phyloP scores from a whole-genome alignment of 2,329 filamentous ascomycete species.

The Microdochium paspali region DNA sequence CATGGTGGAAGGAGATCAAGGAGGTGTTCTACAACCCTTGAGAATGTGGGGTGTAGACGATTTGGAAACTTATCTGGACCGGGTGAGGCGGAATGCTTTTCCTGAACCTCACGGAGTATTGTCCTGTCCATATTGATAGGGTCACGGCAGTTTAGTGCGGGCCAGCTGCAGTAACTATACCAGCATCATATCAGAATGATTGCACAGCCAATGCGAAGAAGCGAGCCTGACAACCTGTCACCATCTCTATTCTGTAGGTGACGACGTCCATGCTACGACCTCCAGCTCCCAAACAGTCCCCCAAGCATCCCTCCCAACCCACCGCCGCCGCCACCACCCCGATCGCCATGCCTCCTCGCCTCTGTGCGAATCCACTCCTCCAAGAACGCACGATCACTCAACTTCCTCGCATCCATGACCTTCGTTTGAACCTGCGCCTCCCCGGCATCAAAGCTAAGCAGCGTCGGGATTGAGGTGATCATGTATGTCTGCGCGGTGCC shows the following conservation, averaged over 20 bases:
- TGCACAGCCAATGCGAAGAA: too few species aligned
- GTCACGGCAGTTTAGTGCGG: too few species aligned
- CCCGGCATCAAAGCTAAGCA: constrained; percentile 47
- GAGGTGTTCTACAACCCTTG: constrained; percentile 57
- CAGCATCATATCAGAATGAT: too few species aligned
- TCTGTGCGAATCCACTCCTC: constrained; percentile 44
- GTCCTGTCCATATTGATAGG: too few species aligned
- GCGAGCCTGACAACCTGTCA: too few species aligned
- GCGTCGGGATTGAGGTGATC: constrained; percentile 47
- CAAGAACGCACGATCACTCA: constrained; percentile 39
- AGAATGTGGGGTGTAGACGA: too few species aligned
- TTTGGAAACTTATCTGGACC: too few species aligned
- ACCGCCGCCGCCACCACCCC: constrained; percentile 32
- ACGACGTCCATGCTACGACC: constrained; percentile 3
- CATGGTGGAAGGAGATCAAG: constrained; percentile 61
- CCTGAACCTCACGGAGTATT: too few species aligned
- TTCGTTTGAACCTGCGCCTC: constrained; percentile 40
- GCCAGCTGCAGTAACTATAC: too few species aligned
- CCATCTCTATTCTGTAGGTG: neutral
- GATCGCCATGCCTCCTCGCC: constrained; percentile 33
- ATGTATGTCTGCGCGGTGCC: constrained; percentile 43
- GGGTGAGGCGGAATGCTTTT: too few species aligned
- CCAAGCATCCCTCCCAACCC: constrained; percentile 14
- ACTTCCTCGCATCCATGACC: constrained; percentile 35
- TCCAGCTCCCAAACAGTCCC: constrained; percentile 19